These are phyloP conservation scores for Agrostemma githago DNA, from an alignment of 148 eudicot genomes.

Conservation along the genomic window DNA sequence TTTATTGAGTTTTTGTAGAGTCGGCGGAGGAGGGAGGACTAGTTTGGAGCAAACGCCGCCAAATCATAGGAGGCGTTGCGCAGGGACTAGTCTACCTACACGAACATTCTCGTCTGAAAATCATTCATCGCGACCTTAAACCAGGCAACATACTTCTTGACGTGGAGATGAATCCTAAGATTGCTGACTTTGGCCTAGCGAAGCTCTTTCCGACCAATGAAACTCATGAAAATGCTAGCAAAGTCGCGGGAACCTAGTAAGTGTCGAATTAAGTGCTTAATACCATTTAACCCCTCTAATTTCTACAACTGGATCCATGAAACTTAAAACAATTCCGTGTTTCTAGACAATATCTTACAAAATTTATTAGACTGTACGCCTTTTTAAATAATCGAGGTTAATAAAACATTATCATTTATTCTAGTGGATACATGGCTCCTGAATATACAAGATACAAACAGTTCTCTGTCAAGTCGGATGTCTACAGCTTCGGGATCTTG, in stretches of 20 bases:
- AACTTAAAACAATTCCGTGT: no score
- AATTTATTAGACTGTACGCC: no score
- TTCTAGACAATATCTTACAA: no score
- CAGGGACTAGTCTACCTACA: slow-evolving; percentile 40
- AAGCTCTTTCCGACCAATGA: slow-evolving; percentile 21
- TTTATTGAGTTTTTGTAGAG: slow-evolving; percentile 10
- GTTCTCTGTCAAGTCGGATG: slow-evolving; percentile 45
- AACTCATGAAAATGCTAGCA: slow-evolving; percentile 23
- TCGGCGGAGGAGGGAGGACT: slow-evolving; percentile 10
- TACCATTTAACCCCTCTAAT: no score
- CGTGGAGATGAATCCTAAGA: slow-evolving; percentile 31
- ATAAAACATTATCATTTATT: neutral
- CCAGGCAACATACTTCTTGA: slow-evolving; percentile 31
- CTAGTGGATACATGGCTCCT: slow-evolving; percentile 59
- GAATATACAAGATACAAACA: slow-evolving; percentile 41
- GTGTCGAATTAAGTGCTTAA: slow-evolving; percentile 1
- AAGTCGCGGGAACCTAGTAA: slow-evolving; percentile 39
- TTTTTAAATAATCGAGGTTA: no score
- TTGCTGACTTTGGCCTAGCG: slow-evolving; percentile 37
- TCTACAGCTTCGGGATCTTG: slow-evolving; percentile 54
- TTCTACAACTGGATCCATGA: no score
- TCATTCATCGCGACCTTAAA: slow-evolving; percentile 40
- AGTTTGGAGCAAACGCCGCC: slow-evolving; percentile 34
- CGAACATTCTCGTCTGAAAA: slow-evolving; percentile 31
- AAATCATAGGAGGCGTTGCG: slow-evolving; percentile 40